Percentiles rank a stretch among this genome's conserved stretches.
Evolutionary conservation across 495 filamentous ascomycete genomes (phyloP).

Genomic region (Chaetomium tenue): DNA sequence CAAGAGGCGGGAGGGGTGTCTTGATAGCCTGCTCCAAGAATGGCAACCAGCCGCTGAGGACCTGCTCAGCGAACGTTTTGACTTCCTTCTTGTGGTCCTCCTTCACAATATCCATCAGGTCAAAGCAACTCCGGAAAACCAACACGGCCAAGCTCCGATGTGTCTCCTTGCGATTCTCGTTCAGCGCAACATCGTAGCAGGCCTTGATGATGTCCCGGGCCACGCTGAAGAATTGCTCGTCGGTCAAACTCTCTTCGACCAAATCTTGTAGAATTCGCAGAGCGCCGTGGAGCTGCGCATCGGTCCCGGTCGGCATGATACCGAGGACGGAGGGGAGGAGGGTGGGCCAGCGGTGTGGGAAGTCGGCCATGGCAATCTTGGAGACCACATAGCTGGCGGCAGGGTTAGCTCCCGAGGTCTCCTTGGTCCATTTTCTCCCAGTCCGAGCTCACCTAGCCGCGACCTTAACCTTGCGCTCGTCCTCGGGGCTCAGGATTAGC

Average conservation of each 20-base stretch:
- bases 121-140: slow-evolving; percentile 86
- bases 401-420: slow-evolving; percentile 5
- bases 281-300: slow-evolving; percentile 81
- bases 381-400: slow-evolving; percentile 72
- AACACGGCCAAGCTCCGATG: slow-evolving; percentile 80
- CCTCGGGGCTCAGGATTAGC: slow-evolving; percentile 69
- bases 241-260: slow-evolving; percentile 87
- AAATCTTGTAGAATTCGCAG: slow-evolving; percentile 84
- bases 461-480: slow-evolving; percentile 79
- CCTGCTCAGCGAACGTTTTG: slow-evolving; percentile 82
- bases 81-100: slow-evolving; percentile 84
- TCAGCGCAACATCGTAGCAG: slow-evolving; percentile 77
- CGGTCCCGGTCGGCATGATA: slow-evolving; percentile 67
- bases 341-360: slow-evolving; percentile 87
- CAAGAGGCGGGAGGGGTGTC: slow-evolving; percentile 59
- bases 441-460: slow-evolving; percentile 59
- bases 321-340: slow-evolving; percentile 78
- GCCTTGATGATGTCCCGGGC: slow-evolving; percentile 79
- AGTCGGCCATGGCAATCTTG: slow-evolving; percentile 92
- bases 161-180: slow-evolving; percentile 66
- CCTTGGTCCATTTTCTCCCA: background rate
- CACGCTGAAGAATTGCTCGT: slow-evolving; percentile 88
- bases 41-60: slow-evolving; percentile 77
- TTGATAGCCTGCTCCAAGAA: slow-evolving; percentile 77
- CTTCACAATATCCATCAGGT: slow-evolving; percentile 92